Evolutionary conservation across 2,329 filamentous ascomycete genomes (phyloP), one percentile per base, ranked within the genome.

Genomic region (Alternaria triticina): DNA sequence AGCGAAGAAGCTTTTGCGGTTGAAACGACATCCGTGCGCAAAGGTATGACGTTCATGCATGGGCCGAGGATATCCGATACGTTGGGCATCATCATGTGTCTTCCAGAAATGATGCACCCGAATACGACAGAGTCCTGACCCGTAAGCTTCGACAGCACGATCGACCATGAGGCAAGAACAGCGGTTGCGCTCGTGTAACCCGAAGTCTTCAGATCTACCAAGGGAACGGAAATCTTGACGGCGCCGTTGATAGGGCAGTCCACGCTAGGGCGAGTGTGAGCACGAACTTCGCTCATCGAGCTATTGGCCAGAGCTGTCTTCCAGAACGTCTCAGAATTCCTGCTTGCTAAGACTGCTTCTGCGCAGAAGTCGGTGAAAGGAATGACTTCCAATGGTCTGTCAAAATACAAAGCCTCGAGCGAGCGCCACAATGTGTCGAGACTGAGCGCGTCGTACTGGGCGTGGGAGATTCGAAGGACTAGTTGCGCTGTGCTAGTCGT

Each of bases 1-100:
- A 60, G 58, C 28, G 51, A 55, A 33, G 50, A 55, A n/a, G 43
- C 47, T 17, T 28, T 4, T n/a, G 40, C 22, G 27, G 22, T 49
- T 13, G 43, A n/a, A 6, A 9, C 2, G 5, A 60, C 7, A 8
- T 56, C 22, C 22, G 44, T 20, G n/a, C 33, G 58, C 22, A 60
- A 30, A 47, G 58, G 51, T 13, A 60, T 9, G n/a, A 60, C 43
- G 28, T 55, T 60, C 43, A 60, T 60, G 20, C 50, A 60, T 22
- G 58, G 58, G 1, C 58, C 50, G 9, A 60, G 49, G 9, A 60
- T 22, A 17, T 60, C 51, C 8, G 58, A 60, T 3, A 55, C 20
- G 7, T 25, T 44, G 10, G 58, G 17, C 50, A 55, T 47, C 15
- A 52, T 51, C 12, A 60, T 17, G 28, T 60, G 50, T 28, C 50